Base-by-base conservation (phyloP, 768 basidiomycete species). In the Nidula microcarpa region DNA sequence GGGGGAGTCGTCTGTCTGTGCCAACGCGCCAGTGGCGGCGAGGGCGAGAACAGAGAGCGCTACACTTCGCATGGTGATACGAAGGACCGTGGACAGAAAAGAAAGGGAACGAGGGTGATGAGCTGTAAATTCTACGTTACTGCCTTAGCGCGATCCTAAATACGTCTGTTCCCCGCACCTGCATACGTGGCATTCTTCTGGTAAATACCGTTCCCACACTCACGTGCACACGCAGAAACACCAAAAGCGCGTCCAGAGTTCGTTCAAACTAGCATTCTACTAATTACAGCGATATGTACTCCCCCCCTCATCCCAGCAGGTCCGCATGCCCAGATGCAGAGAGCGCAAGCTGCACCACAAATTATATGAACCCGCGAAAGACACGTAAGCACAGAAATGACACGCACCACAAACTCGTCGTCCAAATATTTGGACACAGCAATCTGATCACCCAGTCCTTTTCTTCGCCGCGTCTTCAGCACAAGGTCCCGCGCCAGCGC, bases 241-340 rank as follows among this genome's bases (percentile, higher is more conserved):
- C 44, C 2, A 46, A 18, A n/a, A 14, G 18, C 10, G 23, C 23
- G 23, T 23, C 23, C 23, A 23, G 23, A 23, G 23, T 3, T 23
- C 23, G 23, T 23, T 23, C 23, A 41, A 11, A 41, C 37, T 41
- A 57, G 43, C 32, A 53, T 50, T 37, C 47, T 47, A 43, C 48
- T 50, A 53, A 50, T 57, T 54, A 51, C 48, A 55, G 52, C 49
- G 35, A 57, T 56, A 52, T 54, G 55, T 54, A 44, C 47, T 36
- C 43, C 53, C 43, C 53, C 44, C 52, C 59, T 64, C 53, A 72
- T 48, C 93, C 90, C 51, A 97, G 77, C 58, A 97, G 71, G 70
- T 98, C 94, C 33, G 89, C 93, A 71, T 97, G 94, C n/a, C 94
- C 95, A 44, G 93, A 94, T 16, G 95, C 94, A 53, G 94, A 94